Percentiles rank a stretch among this genome's conserved stretches.
Conservation (phyloP, 257 asterid genomes). For the Plantago ovata region DNA sequence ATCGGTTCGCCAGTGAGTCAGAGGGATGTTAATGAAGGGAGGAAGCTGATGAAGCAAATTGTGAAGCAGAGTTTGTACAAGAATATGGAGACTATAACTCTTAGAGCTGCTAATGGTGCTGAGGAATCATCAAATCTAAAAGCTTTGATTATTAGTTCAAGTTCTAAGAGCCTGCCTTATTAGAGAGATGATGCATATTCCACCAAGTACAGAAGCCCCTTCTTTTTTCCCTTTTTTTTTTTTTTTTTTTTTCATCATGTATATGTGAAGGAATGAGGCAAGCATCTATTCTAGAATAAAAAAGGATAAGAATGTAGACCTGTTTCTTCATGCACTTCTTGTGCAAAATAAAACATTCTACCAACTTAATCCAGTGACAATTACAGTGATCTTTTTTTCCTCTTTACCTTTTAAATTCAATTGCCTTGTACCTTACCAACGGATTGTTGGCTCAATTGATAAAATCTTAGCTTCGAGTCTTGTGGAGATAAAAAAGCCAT, state of each 20-base stretch:
- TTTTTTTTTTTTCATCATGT: slow-evolving; percentile 5
- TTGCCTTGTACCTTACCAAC: too few species aligned
- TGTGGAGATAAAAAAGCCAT: too few species aligned
- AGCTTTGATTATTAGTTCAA: slow-evolving; percentile 60
- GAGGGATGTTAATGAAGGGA: slow-evolving; percentile 48
- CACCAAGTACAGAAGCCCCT: neutral
- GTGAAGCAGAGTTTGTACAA: slow-evolving; percentile 71
- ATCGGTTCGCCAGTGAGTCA: slow-evolving; percentile 38
- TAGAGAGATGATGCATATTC: slow-evolving; percentile 13
- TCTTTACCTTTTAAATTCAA: too few species aligned
- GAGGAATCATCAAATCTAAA: slow-evolving; percentile 52
- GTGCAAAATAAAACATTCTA: too few species aligned
- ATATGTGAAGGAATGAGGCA: slow-evolving; percentile 10
- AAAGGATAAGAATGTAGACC: slow-evolving; percentile 2
- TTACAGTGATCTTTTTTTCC: too few species aligned
- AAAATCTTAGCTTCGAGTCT: too few species aligned
- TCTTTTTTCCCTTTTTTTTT: neutral
- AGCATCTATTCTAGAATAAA: too few species aligned
- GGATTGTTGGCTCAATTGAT: too few species aligned
- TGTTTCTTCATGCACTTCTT: slow-evolving; percentile 24
- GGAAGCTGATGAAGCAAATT: slow-evolving; percentile 63
- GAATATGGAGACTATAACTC: slow-evolving; percentile 74
- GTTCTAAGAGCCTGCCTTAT: slow-evolving; percentile 89
- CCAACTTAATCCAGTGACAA: neutral
- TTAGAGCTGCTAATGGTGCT: slow-evolving; percentile 67